Evolutionary conservation across 805 yeast genomes (phyloP).

Genomic region (Phaffomyces opuntiae): DNA sequence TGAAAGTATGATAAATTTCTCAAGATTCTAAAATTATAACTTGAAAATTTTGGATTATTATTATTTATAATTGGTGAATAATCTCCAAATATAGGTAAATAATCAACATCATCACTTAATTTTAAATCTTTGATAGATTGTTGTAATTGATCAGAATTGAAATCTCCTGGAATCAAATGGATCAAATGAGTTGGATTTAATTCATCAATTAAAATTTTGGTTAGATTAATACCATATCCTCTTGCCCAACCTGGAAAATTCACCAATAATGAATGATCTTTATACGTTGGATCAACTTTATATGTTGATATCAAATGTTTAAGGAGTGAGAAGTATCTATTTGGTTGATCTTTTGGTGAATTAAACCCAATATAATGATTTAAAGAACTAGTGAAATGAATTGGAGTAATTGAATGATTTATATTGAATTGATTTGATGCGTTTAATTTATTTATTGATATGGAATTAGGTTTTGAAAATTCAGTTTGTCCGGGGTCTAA

Average conservation of each 20-base stretch:
- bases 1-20: slow-evolving; percentile 52
- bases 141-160: slow-evolving; percentile 4
- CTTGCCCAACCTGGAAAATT: slow-evolving; percentile 91
- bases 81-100: slow-evolving; percentile 27
- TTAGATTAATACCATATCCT: slow-evolving; percentile 71
- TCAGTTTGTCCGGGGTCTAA: slow-evolving; percentile 90
- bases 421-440: slow-evolving; percentile 31
- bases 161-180: slow-evolving; percentile 39
- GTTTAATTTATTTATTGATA: slow-evolving; percentile 42
- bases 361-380: slow-evolving; percentile 8
- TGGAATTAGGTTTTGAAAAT: slow-evolving; percentile 61
- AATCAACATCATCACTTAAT: slow-evolving; percentile 22
- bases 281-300: slow-evolving; percentile 20
- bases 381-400: slow-evolving; percentile 1
- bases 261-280: slow-evolving; percentile 39
- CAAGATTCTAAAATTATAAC: slow-evolving; percentile 42
- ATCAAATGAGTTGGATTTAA: slow-evolving; percentile 52
- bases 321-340: slow-evolving; percentile 40
- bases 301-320: slow-evolving; percentile 33
- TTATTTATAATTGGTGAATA: background rate
- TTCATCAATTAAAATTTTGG: slow-evolving; percentile 34
- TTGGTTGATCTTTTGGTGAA: slow-evolving; percentile 62
- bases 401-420: slow-evolving; percentile 18
- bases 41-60: slow-evolving; percentile 31
- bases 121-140: slow-evolving; percentile 22